phyloP scores from a whole-genome alignment of 768 basidiomycete genomes.

The Boletus subparvulus region DNA sequence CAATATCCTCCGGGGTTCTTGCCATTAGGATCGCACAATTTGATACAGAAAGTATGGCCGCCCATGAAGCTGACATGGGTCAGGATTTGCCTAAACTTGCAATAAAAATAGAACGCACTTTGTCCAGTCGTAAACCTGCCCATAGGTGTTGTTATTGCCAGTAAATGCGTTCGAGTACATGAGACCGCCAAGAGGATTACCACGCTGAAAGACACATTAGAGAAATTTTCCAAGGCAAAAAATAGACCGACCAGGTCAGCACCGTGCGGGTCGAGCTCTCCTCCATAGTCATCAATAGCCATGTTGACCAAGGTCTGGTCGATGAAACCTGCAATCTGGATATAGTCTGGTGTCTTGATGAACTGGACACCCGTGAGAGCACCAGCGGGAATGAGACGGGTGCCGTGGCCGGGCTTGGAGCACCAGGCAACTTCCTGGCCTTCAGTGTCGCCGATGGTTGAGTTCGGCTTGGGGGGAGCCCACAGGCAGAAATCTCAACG shows the following conservation, averaged over 20 bases:
- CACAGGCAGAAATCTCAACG: slow-evolving; percentile 67
- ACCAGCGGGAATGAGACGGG: slow-evolving; percentile 69
- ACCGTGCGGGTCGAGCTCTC: slow-evolving; percentile 77
- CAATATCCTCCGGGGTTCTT: slow-evolving; percentile 55
- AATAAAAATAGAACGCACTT: slow-evolving; percentile 42
- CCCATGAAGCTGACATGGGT: slow-evolving; percentile 62
- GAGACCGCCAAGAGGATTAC: slow-evolving; percentile 78
- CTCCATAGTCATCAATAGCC: slow-evolving; percentile 55
- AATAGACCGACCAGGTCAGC: slow-evolving; percentile 52
- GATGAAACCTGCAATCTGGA: slow-evolving; percentile 63
- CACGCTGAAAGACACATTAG: slow-evolving; percentile 46
- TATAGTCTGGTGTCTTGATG: slow-evolving; percentile 57
- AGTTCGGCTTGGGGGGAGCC: slow-evolving; percentile 52
- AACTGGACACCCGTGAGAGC: slow-evolving; percentile 65
- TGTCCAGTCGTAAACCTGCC: slow-evolving; percentile 69
- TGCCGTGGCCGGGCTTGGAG: slow-evolving; percentile 66
- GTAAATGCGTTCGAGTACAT: slow-evolving; percentile 63
- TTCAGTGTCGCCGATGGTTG: slow-evolving; percentile 63
- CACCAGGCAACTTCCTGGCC: slow-evolving; percentile 76
- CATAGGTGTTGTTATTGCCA: slow-evolving; percentile 43
- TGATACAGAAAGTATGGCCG: slow-evolving; percentile 61
- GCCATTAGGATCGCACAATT: slow-evolving; percentile 62
- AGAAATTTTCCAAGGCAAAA: slow-evolving; percentile 8
- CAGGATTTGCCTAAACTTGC: neutral
- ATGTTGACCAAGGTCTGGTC: slow-evolving; percentile 65